Base-by-base conservation (phyloP, 768 basidiomycete species). In the Phanerochaete carnosa region DNA sequence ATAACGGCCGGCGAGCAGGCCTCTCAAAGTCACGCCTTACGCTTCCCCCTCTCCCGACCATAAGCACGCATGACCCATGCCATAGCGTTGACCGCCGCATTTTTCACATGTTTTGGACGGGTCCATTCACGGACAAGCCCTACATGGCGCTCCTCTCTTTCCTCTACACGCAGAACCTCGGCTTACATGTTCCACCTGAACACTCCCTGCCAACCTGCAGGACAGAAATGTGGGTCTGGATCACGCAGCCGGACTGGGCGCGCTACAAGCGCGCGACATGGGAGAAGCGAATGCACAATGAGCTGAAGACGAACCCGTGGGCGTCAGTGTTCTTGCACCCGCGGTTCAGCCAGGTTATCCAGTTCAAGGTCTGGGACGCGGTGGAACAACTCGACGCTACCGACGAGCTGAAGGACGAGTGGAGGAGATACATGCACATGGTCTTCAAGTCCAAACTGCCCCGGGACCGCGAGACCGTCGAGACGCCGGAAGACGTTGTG, bases 81-180 rank as follows among this genome's bases (percentile, higher is more conserved):
- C 98, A 97, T 73, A 93, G 96, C 68, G 81, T 87, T 0, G 88
- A 92, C 68, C 89, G 94, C 7, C 85, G 91, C 39, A 76, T 98
- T 32, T 98, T 96, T 80, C 97, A 99, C 74, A 97, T 98, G 88
- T 99, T 97, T 79, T 98, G 97, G 96, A 92, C 95, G 1, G 96
- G 97, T 0, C 88, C 93, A 1, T 97, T 99, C 78, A 97, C 95
- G 8, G 97, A 99, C 80, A 98, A 98, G 72, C 97, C 97, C 1
- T 98, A 99, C 79, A 84, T 94, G 60, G 94, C 96, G 0, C 80
- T 97, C 47, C 79, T 96, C 22, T 97, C 95, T n/a, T 99, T 94
- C 80, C 82, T 98, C 32, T 98, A 88, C 77, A 97, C 96, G 2
- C 97, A 99, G 72, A 97, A 97, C 69, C 83, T 90, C n/a, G 93